These are phyloP conservation scores for Raffaelea ambrosiae DNA, from an alignment of 2,329 filamentous ascomycete species.

Conservation along the genomic window DNA sequence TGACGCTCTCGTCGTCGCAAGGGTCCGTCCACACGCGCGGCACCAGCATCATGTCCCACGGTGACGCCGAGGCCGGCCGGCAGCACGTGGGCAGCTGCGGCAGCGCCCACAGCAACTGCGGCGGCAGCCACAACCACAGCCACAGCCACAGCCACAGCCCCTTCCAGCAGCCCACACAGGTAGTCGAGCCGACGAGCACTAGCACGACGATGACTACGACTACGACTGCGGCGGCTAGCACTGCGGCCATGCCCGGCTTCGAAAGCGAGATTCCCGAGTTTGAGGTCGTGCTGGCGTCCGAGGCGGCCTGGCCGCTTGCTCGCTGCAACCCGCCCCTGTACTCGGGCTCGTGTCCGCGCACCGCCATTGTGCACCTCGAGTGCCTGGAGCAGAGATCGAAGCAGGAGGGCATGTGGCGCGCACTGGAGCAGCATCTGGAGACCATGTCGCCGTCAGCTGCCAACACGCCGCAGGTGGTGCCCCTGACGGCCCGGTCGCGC, in stretches of 20 bases:
- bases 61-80: slow-evolving; percentile 23
- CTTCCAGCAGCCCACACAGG: not conserved
- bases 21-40: slow-evolving; percentile 36
- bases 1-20: slow-evolving; percentile 30
- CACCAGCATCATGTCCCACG: slow-evolving; percentile 36
- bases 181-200: not conserved
- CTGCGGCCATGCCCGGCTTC: slow-evolving; percentile 15
- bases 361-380: slow-evolving; percentile 42
- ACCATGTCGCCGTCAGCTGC: slow-evolving; percentile 21
- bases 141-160: too few species aligned
- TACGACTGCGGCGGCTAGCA: slow-evolving; percentile 15
- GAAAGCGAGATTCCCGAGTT: slow-evolving; percentile 33
- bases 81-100: not conserved
- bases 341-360: slow-evolving; percentile 36
- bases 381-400: slow-evolving; percentile 41
- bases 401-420: slow-evolving; percentile 36
- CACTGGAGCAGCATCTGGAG: slow-evolving; percentile 32
- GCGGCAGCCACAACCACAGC: too few species aligned
- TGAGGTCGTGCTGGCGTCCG: slow-evolving; percentile 36
- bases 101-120: too few species aligned
- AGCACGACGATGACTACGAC: not conserved
- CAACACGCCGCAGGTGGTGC: slow-evolving; percentile 32
- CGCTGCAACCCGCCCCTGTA: slow-evolving; percentile 38
- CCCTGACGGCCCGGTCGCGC: slow-evolving; percentile 41
- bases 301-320: slow-evolving; percentile 42